Percentiles rank a stretch among this genome's conserved stretches.
Evolutionary conservation across 495 filamentous ascomycete species (phyloP).

Genomic region (Darksidea phi): DNA sequence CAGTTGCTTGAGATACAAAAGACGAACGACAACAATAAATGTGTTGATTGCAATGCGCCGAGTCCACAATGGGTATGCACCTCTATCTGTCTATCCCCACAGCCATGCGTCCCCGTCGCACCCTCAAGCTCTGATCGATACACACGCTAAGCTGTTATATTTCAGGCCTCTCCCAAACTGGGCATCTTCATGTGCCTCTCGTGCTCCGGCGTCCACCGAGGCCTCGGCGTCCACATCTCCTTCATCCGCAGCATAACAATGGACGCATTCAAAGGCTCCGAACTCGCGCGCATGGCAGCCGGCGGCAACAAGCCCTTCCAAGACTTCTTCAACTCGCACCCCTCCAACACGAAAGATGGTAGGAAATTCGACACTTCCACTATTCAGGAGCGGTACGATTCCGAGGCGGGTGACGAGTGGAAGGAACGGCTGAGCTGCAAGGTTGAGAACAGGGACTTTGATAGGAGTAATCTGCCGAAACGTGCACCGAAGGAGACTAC

Average conservation of each 20-base stretch:
- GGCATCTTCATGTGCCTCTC: conserved; percentile 94
- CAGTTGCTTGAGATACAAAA: conserved; percentile 89
- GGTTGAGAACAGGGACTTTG: conserved; percentile 80
- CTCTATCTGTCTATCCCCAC: background rate
- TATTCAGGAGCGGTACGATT: conserved; percentile 81
- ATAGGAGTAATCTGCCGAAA: conserved; percentile 54
- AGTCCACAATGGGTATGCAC: conserved; percentile 80
- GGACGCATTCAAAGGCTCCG: conserved; percentile 90
- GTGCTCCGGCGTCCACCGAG: conserved; percentile 92
- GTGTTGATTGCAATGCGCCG: conserved; percentile 91
- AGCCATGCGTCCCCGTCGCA: background rate
- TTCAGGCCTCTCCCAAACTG: conserved; percentile 67
- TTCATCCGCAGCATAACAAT: conserved; percentile 96
- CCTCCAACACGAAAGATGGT: conserved; percentile 58
- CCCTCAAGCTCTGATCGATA: conserved; percentile 8
- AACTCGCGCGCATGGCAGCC: conserved; percentile 81
- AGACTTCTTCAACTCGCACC: conserved; percentile 73
- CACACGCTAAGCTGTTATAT: conserved; percentile 3
- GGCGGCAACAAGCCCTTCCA: conserved; percentile 88
- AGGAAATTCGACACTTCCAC: conserved; percentile 67
- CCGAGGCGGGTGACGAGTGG: conserved; percentile 88
- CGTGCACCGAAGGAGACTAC: conserved; percentile 39
- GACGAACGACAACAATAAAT: conserved; percentile 76
- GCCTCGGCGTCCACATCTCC: conserved; percentile 94
- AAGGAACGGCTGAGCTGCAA: conserved; percentile 86